Percentiles rank a stretch among this genome's conserved stretches.
phyloP scores from a whole-genome alignment of 352 stramenopile genomes.

The Pythium vanterpoolii region DNA sequence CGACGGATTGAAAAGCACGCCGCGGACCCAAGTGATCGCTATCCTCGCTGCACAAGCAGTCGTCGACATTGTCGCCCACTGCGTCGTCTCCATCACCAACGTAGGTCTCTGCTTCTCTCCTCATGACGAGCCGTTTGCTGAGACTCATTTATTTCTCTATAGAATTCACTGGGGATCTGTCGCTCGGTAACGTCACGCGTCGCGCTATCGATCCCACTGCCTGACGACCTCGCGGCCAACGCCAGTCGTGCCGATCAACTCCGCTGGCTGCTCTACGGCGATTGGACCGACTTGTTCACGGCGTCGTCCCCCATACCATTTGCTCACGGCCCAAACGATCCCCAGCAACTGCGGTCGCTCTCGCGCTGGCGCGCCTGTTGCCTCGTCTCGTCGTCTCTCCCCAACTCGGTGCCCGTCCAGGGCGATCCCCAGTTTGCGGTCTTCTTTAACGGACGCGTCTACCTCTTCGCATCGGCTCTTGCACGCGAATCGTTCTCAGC shows the following conservation, averaged over 20 bases:
- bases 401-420: conserved; percentile 17
- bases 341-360: conserved; percentile 19
- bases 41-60: conserved; percentile 49
- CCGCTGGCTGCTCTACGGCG: conserved; percentile 56
- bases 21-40: conserved; percentile 34
- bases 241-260: conserved; percentile 45
- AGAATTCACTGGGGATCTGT: conserved; percentile 46
- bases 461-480: conserved; percentile 38
- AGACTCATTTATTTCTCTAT: not conserved
- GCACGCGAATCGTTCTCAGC: conserved; percentile 40
- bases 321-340: conserved; percentile 9
- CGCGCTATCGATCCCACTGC: conserved; percentile 31
- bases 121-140: not conserved
- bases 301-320: conserved; percentile 19
- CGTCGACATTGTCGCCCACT: conserved; percentile 48
- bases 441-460: conserved; percentile 44
- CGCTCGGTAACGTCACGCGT: conserved; percentile 38
- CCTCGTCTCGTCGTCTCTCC: conserved; percentile 29
- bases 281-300: conserved; percentile 38
- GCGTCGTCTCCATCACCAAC: conserved; percentile 48
- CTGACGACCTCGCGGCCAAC: conserved; percentile 31
- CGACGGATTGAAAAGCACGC: conserved; percentile 12
- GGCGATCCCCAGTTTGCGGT: conserved; percentile 44
- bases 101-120: conserved; percentile 29
- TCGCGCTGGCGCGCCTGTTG: conserved; percentile 70